phyloP scores from a whole-genome alignment of 805 yeast genomes.

The Pichia nanzhaoensis region DNA sequence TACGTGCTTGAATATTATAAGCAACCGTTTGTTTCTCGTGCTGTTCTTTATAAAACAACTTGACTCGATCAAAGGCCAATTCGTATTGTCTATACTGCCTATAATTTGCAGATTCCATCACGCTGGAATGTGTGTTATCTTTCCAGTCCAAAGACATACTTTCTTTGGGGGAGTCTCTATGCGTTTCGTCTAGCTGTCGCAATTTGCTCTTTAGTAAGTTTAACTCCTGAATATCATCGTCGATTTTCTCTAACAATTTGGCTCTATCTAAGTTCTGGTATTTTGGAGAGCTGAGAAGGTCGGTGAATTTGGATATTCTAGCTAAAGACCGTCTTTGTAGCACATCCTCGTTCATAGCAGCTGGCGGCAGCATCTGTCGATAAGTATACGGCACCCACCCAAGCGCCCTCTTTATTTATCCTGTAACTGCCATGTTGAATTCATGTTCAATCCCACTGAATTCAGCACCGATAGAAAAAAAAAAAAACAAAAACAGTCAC shows the following conservation, averaged over 20 bases:
- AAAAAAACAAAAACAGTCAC: too few species aligned
- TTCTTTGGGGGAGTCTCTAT: slow-evolving; percentile 4
- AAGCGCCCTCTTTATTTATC: too few species aligned
- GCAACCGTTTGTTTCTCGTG: slow-evolving; percentile 68
- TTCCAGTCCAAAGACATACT: slow-evolving; percentile 16
- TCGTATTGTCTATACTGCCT: slow-evolving; percentile 57
- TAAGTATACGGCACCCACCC: too few species aligned
- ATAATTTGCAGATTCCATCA: slow-evolving; percentile 19
- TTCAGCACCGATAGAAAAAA: too few species aligned
- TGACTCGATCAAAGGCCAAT: slow-evolving; percentile 48
- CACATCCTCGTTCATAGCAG: neutral
- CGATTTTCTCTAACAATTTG: slow-evolving; percentile 33
- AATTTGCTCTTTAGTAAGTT: slow-evolving; percentile 29
- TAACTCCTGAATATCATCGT: slow-evolving; percentile 38
- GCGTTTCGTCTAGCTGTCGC: slow-evolving; percentile 5
- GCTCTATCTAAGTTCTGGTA: slow-evolving; percentile 29
- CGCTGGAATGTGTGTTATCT: slow-evolving; percentile 17
- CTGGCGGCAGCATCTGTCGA: too few species aligned
- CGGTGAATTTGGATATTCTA: neutral
- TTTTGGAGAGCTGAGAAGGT: neutral
- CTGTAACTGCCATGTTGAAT: too few species aligned
- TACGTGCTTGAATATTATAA: slow-evolving; percentile 62
- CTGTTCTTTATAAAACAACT: slow-evolving; percentile 59
- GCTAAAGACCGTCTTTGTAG: neutral
- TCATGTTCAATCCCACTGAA: too few species aligned